These are phyloP conservation scores for Amphibolis antarctica DNA, from an alignment of 106 monocot species.

Conservation along the genomic window DNA sequence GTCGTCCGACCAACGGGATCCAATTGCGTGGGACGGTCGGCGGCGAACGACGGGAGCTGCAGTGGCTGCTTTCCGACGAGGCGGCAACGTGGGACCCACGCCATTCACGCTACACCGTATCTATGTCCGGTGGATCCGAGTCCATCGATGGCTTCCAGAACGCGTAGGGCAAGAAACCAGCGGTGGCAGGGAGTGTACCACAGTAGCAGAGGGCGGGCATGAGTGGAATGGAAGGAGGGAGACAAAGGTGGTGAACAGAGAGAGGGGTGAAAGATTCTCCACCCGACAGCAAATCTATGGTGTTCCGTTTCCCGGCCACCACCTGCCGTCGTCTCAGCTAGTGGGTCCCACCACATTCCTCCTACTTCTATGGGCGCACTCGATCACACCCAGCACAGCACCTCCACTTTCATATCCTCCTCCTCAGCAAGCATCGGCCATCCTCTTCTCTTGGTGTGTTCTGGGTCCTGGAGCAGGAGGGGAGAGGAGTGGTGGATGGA, in stretches of 20 bases:
- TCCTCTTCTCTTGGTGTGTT: background rate
- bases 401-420: background rate
- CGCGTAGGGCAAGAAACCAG: too few relatives aligned
- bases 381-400: background rate
- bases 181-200: too few relatives aligned
- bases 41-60: too few relatives aligned
- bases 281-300: slow-evolving; percentile 17
- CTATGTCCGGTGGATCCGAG: too few relatives aligned
- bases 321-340: background rate
- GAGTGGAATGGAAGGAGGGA: background rate
- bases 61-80: too few relatives aligned
- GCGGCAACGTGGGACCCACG: too few relatives aligned
- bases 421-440: background rate
- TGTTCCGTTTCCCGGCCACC: slow-evolving; percentile 3
- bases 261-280: slow-evolving; percentile 3
- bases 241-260: background rate
- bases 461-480: background rate
- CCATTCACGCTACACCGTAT: too few relatives aligned
- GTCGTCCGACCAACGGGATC: too few relatives aligned
- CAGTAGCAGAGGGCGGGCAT: too few relatives aligned
- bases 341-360: background rate
- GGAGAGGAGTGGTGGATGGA: background rate
- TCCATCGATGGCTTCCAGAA: too few relatives aligned
- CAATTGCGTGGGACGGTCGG: too few relatives aligned
- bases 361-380: background rate